Evolutionary conservation across 176 grass and related monocot genomes (phyloP).

Genomic region (Oryza officinalis): DNA sequence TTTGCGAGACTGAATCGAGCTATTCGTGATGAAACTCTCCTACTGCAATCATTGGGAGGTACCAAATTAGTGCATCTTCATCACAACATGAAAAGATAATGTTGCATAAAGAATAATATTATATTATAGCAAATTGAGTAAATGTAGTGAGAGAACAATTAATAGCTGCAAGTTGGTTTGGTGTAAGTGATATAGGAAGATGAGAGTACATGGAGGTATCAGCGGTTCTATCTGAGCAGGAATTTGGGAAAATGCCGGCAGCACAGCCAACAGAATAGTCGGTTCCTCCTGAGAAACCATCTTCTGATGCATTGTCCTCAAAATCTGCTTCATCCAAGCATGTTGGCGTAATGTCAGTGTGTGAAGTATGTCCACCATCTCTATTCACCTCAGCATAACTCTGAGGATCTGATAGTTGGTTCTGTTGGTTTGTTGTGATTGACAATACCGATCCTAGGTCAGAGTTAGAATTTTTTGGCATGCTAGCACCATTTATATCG

Average conservation of each 20-base stretch:
- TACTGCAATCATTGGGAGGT: conserved; percentile 47
- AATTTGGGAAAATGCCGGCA: conserved; percentile 38
- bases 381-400: conserved; percentile 55
- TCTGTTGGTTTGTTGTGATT: conserved; percentile 33
- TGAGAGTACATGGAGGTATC: conserved; percentile 45
- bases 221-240: conserved; percentile 27
- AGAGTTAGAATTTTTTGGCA: conserved; percentile 44
- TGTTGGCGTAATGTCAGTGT: conserved; percentile 2
- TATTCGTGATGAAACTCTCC: conserved; percentile 44
- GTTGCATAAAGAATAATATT: background rate
- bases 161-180: background rate
- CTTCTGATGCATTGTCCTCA: conserved; percentile 71
- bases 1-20: conserved; percentile 62
- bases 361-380: conserved; percentile 33
- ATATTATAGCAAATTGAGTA: background rate
- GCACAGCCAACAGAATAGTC: conserved; percentile 52
- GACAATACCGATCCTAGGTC: conserved; percentile 28
- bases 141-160: conserved; percentile 21
- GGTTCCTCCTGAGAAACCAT: conserved; percentile 58
- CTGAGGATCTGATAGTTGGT: conserved; percentile 43
- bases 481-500: conserved; percentile 41
- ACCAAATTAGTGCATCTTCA: conserved; percentile 20
- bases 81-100: background rate
- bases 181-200: background rate
- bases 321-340: conserved; percentile 58